Conservation (phyloP, 805 yeast species). For the Candida pseudofarinosa region DNA sequence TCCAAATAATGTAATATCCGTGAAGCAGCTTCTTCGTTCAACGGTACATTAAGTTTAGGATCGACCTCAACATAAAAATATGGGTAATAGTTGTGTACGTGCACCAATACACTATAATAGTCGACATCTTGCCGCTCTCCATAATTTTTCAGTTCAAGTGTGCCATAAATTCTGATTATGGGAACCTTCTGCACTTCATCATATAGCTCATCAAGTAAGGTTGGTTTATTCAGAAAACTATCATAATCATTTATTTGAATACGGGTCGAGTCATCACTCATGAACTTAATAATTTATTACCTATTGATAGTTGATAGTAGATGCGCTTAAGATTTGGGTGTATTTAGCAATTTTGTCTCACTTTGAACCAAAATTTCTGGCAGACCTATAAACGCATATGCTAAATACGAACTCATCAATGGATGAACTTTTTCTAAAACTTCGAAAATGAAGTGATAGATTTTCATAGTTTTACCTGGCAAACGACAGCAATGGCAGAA, state of each 20-base stretch:
- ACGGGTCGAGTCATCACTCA: slow-evolving; percentile 15
- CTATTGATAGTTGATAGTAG: background rate
- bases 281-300: background rate
- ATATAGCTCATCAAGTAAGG: slow-evolving; percentile 47
- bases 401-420: background rate
- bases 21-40: background rate
- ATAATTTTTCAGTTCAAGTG: slow-evolving; percentile 36
- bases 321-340: background rate
- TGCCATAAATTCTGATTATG: slow-evolving; percentile 72
- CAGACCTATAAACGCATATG: background rate
- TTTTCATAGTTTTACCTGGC: background rate
- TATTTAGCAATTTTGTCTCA: background rate
- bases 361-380: background rate
- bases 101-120: slow-evolving; percentile 42
- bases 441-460: background rate
- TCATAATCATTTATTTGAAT: slow-evolving; percentile 64
- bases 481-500: slow-evolving; percentile 15
- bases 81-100: slow-evolving; percentile 83
- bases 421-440: background rate
- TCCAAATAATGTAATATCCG: slow-evolving; percentile 36
- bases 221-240: slow-evolving; percentile 57
- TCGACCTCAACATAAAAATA: slow-evolving; percentile 67
- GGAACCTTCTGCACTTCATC: slow-evolving; percentile 56
- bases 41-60: slow-evolving; percentile 13
- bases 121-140: slow-evolving; percentile 1